Conservation (phyloP, 257 asterid genomes). For the Nicotiana tomentosiformis region DNA sequence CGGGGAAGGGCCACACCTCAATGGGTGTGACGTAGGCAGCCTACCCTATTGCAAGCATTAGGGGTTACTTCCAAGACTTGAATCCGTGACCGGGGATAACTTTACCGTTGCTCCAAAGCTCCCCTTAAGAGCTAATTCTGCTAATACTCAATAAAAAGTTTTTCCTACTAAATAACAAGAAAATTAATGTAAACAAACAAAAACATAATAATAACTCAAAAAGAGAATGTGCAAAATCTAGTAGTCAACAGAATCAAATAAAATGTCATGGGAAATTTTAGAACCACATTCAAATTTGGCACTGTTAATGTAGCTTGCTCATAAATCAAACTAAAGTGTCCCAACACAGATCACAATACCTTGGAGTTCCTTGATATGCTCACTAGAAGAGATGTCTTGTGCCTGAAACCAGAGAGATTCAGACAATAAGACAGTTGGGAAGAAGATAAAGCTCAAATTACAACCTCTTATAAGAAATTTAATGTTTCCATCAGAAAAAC, state of each 20-base stretch:
- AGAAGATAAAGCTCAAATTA: neutral
- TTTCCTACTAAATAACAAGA: neutral
- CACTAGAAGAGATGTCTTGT: conserved; percentile 59
- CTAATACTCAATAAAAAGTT: neutral
- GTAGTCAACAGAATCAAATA: neutral
- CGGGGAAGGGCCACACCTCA: too few species aligned
- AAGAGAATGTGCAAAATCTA: neutral
- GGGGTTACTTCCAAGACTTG: too few species aligned
- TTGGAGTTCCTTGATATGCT: conserved; percentile 74
- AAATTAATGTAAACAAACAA: neutral
- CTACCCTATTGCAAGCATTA: too few species aligned
- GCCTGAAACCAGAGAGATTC: conserved; percentile 38
- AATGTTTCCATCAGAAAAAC: neutral
- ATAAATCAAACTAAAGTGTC: neutral
- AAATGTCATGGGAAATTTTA: neutral
- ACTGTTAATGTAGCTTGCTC: neutral
- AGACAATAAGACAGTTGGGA: neutral
- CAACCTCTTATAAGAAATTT: neutral
- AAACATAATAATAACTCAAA: neutral
- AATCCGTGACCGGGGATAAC: too few species aligned
- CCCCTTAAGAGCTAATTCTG: neutral
- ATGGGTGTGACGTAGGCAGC: too few species aligned
- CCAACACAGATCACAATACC: conserved; percentile 32
- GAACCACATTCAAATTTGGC: neutral
- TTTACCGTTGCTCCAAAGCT: too few species aligned